Percentiles rank a stretch among this genome's conserved stretches.
Conservation (phyloP, 140 eudicot species). For the Flaveria floridana region DNA sequence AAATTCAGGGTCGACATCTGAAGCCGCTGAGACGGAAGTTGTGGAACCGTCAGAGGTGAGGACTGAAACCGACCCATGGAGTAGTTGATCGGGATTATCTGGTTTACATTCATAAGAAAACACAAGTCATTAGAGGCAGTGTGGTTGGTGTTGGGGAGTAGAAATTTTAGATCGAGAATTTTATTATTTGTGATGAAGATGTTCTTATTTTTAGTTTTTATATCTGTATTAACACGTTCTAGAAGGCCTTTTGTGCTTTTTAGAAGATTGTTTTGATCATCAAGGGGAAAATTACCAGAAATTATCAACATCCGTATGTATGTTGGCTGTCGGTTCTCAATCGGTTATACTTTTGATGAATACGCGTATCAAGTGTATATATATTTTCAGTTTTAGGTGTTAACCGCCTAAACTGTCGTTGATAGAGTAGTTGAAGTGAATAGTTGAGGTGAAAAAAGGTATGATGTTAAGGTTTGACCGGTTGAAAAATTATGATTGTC, state of each 20-base stretch:
- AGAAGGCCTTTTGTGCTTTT: background rate
- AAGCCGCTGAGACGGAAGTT: constrained; percentile 56
- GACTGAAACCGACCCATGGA: constrained; percentile 86
- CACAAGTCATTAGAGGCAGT: constrained; percentile 16
- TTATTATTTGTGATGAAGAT: constrained; percentile 10
- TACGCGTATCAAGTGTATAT: too few species aligned
- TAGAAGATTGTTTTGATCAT: too few species aligned
- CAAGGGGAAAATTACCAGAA: too few species aligned
- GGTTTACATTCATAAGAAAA: background rate
- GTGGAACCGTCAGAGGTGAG: constrained; percentile 96
- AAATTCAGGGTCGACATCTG: constrained; percentile 37
- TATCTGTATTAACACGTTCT: background rate
- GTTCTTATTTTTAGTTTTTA: constrained; percentile 8
- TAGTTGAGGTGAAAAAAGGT: too few species aligned
- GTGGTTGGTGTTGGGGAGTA: constrained; percentile 1
- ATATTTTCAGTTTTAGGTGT: too few species aligned
- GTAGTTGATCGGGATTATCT: constrained; percentile 42
- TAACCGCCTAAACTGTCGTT: too few species aligned
- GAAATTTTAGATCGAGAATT: constrained; percentile 25
- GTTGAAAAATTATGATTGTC: too few species aligned
- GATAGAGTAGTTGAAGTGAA: too few species aligned
- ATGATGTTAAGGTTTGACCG: too few species aligned
- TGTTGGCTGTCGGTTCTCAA: too few species aligned
- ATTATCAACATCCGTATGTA: too few species aligned
- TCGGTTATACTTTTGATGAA: too few species aligned